phyloP scores from a whole-genome alignment of 2,329 filamentous ascomycete genomes.

The Hypoxylon sp. region DNA sequence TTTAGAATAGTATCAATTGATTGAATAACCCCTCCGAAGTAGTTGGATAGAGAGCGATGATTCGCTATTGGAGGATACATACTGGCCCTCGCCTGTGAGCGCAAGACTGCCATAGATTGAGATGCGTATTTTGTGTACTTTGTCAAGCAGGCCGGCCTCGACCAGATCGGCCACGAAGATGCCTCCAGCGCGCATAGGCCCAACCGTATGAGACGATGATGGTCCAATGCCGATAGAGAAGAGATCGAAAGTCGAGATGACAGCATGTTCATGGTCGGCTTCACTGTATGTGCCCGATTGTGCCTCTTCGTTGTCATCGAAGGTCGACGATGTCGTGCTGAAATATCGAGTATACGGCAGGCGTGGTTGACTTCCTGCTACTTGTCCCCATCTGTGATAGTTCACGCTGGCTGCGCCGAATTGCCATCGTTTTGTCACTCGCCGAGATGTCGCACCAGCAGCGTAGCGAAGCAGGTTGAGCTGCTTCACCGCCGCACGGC shows the following conservation, averaged over 20 bases:
- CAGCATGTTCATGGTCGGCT: conserved; percentile 66
- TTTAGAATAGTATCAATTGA: not conserved
- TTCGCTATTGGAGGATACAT: conserved; percentile 24
- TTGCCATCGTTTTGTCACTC: conserved; percentile 34
- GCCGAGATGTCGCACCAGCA: conserved; percentile 32
- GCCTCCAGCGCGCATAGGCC: conserved; percentile 67
- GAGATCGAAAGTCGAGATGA: conserved; percentile 67
- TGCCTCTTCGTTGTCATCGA: conserved; percentile 52
- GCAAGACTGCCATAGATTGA: conserved; percentile 66
- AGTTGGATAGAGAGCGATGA: not conserved
- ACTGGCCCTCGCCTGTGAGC: conserved; percentile 64
- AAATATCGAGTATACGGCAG: conserved; percentile 43
- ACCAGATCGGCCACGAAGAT: conserved; percentile 66
- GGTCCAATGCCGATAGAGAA: conserved; percentile 68
- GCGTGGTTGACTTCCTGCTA: conserved; percentile 9
- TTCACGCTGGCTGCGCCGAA: conserved; percentile 11
- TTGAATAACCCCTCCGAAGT: not conserved
- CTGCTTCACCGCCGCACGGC: conserved; percentile 47
- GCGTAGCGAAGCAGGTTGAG: conserved; percentile 46
- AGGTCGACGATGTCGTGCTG: conserved; percentile 38
- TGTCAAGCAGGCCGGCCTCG: conserved; percentile 62
- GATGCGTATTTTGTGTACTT: conserved; percentile 64
- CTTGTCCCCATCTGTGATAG: conserved; percentile 21
- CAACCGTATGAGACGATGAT: conserved; percentile 67
- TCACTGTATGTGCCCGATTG: conserved; percentile 63